These are phyloP conservation scores for Metschnikowia reukaufii DNA, from an alignment of 805 yeast species.

Conservation along the genomic window DNA sequence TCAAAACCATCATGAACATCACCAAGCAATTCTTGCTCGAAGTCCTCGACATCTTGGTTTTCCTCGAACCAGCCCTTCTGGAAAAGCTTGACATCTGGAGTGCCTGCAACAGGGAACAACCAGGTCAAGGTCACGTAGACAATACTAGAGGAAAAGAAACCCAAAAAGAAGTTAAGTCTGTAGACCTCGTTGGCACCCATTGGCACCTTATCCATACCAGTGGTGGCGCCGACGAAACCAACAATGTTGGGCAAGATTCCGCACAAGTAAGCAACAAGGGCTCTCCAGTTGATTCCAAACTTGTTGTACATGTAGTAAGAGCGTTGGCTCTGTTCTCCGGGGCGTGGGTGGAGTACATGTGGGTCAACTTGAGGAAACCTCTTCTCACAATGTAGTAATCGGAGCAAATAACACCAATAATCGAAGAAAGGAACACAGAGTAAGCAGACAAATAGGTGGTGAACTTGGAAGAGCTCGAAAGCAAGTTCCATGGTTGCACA, in stretches of 20 bases:
- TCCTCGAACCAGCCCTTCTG: slow-evolving; percentile 64
- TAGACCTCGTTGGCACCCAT: slow-evolving; percentile 74
- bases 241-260: slow-evolving; percentile 83
- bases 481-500: slow-evolving; percentile 81
- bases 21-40: slow-evolving; percentile 45
- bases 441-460: slow-evolving; percentile 80
- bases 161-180: slow-evolving; percentile 73
- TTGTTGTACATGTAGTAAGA: slow-evolving; percentile 59
- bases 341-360: slow-evolving; percentile 54
- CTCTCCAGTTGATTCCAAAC: slow-evolving; percentile 81
- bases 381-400: slow-evolving; percentile 70
- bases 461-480: slow-evolving; percentile 64
- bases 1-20: slow-evolving; percentile 23
- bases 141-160: slow-evolving; percentile 59
- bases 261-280: slow-evolving; percentile 71
- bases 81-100: slow-evolving; percentile 36
- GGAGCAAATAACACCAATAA: slow-evolving; percentile 72
- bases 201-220: slow-evolving; percentile 69
- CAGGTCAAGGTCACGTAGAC: slow-evolving; percentile 55
- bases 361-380: slow-evolving; percentile 63
- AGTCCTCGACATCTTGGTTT: slow-evolving; percentile 63
- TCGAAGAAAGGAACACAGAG: slow-evolving; percentile 77
- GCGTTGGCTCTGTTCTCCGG: slow-evolving; percentile 29
- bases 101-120: slow-evolving; percentile 51
- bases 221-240: slow-evolving; percentile 81